Percentiles rank a stretch among this genome's conserved stretches.
These are phyloP conservation scores for Phytophthora lateralis DNA, from an alignment of 352 stramenopile species.

Conservation along the genomic window DNA sequence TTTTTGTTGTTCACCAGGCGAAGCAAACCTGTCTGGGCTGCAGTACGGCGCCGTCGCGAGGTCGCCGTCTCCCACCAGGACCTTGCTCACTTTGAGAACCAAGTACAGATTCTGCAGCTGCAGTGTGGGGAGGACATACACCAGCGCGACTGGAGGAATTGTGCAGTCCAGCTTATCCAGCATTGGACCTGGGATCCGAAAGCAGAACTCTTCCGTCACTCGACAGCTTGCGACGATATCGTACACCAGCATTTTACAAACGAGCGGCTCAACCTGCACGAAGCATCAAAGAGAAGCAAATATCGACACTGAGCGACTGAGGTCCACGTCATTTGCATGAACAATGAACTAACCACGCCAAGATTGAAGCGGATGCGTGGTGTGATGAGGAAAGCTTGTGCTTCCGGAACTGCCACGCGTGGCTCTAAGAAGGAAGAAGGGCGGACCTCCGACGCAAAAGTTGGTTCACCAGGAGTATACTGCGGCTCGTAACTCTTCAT, in stretches of 20 bases:
- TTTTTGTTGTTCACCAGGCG: slow-evolving; percentile 57
- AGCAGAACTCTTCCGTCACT: slow-evolving; percentile 72
- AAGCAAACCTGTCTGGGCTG: slow-evolving; percentile 58
- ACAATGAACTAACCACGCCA: slow-evolving; percentile 42
- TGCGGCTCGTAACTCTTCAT: slow-evolving; percentile 75
- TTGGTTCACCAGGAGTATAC: slow-evolving; percentile 41
- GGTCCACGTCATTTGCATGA: not conserved
- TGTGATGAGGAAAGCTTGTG: slow-evolving; percentile 50
- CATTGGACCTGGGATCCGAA: slow-evolving; percentile 42
- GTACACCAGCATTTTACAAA: slow-evolving; percentile 67
- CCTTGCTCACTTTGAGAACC: slow-evolving; percentile 73
- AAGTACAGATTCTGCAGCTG: slow-evolving; percentile 56
- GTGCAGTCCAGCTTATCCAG: slow-evolving; percentile 15
- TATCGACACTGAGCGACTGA: not conserved
- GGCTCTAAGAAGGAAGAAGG: slow-evolving; percentile 49
- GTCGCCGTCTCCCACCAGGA: slow-evolving; percentile 60
- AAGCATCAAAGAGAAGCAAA: not conserved
- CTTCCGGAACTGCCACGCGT: slow-evolving; percentile 54
- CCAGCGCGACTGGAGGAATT: slow-evolving; percentile 37
- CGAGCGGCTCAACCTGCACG: slow-evolving; percentile 62
- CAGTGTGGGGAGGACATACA: slow-evolving; percentile 65
- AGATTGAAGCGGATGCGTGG: slow-evolving; percentile 54
- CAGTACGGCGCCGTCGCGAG: slow-evolving; percentile 62
- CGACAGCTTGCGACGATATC: slow-evolving; percentile 58
- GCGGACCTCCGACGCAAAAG: slow-evolving; percentile 51